Conservation (phyloP, 371 early-diverging fungal genomes). For the Neoconidiobolus thromboides region DNA sequence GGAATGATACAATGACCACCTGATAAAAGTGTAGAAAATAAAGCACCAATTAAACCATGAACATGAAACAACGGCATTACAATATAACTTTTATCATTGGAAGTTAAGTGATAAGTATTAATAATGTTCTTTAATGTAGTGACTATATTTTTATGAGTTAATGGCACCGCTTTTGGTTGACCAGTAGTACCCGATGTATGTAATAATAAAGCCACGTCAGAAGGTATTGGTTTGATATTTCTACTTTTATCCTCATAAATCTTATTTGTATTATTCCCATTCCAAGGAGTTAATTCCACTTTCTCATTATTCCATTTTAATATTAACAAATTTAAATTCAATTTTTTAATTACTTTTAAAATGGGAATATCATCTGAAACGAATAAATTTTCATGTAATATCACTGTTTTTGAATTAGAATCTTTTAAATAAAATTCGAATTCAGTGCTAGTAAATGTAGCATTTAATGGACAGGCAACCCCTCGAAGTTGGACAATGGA, state of each 20-base stretch:
- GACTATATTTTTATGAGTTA: slow-evolving; percentile 59
- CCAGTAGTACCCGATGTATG: slow-evolving; percentile 77
- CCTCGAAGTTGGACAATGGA: slow-evolving; percentile 37
- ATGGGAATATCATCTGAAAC: background rate
- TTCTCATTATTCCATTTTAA: background rate
- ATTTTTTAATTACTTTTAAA: slow-evolving; percentile 28
- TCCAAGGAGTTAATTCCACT: slow-evolving; percentile 10
- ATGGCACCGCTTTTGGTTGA: slow-evolving; percentile 69
- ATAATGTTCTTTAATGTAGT: slow-evolving; percentile 54
- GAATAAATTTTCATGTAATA: slow-evolving; percentile 23
- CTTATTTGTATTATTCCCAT: background rate
- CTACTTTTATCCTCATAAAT: no score
- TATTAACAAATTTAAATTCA: slow-evolving; percentile 25
- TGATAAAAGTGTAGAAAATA: slow-evolving; percentile 48
- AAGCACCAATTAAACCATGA: slow-evolving; percentile 65
- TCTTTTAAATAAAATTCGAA: slow-evolving; percentile 64
- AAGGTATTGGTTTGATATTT: slow-evolving; percentile 9
- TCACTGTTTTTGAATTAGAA: slow-evolving; percentile 33
- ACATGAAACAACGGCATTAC: slow-evolving; percentile 92
- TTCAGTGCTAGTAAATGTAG: slow-evolving; percentile 49
- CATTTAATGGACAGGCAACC: slow-evolving; percentile 59
- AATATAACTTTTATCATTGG: slow-evolving; percentile 40
- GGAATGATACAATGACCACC: slow-evolving; percentile 68
- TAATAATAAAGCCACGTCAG: slow-evolving; percentile 40
- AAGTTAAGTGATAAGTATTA: slow-evolving; percentile 37